Conservation (phyloP, 2,329 filamentous ascomycete species). For the Colletotrichum graminicola region DNA sequence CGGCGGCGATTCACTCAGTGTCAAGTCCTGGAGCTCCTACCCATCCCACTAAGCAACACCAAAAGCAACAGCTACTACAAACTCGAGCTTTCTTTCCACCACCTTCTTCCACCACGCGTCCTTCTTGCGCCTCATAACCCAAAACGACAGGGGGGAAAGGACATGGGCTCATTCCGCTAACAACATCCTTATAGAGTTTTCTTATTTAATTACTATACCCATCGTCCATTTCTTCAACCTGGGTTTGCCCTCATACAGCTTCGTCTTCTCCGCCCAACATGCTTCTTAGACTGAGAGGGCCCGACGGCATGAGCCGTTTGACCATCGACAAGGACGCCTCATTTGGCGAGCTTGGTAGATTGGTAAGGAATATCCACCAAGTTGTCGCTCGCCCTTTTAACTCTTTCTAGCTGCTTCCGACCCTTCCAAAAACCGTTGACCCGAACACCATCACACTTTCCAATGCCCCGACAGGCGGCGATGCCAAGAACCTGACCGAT, state of each 20-base stretch:
- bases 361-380: conserved; percentile 54
- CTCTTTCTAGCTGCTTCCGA: conserved; percentile 63
- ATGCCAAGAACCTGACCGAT: conserved; percentile 70
- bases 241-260: neutral
- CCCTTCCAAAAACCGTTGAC: conserved; percentile 73
- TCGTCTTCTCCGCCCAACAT: conserved; percentile 61
- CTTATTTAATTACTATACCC: conserved; percentile 20
- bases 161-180: conserved; percentile 18
- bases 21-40: conserved; percentile 28
- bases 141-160: conserved; percentile 5
- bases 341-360: conserved; percentile 72
- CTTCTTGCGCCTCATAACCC: neutral
- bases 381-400: conserved; percentile 40
- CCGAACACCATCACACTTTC: conserved; percentile 71
- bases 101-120: conserved; percentile 20
- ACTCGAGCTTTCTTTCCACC: conserved; percentile 25
- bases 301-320: conserved; percentile 92
- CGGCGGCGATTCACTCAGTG: conserved; percentile 29
- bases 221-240: neutral
- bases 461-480: conserved; percentile 69
- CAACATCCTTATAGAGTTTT: conserved; percentile 9
- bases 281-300: conserved; percentile 88
- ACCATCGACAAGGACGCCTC: conserved; percentile 79
- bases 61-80: conserved; percentile 16
- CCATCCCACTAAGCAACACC: conserved; percentile 24